phyloP scores from a whole-genome alignment of 176 grass and related monocot species.

The Oryza longistaminata region DNA sequence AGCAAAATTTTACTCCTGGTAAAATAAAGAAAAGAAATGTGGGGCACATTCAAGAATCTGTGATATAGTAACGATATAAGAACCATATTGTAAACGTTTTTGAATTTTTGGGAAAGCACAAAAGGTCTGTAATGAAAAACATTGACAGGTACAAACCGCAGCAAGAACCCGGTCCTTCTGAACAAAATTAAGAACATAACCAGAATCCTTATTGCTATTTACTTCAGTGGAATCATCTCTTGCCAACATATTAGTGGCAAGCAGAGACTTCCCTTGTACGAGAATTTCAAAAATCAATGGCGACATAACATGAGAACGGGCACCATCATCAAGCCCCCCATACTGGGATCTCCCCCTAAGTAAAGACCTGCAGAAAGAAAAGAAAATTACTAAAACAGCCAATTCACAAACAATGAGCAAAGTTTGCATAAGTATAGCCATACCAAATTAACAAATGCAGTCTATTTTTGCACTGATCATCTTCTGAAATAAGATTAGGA shows the following conservation, averaged over 20 bases:
- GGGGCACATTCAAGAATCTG: neutral
- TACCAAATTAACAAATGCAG: conserved; percentile 96
- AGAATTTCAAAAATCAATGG: conserved; percentile 94
- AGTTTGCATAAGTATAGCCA: neutral
- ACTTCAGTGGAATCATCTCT: conserved; percentile 64
- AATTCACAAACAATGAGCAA: conserved; percentile 11
- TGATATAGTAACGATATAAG: neutral
- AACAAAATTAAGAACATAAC: conserved; percentile 85
- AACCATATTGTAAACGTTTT: conserved; percentile 16
- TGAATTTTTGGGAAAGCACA: conserved; percentile 31
- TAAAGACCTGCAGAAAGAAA: conserved; percentile 75
- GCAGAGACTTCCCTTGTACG: conserved; percentile 81
- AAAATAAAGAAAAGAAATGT: conserved; percentile 10
- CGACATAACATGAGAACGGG: conserved; percentile 79
- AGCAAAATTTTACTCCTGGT: neutral
- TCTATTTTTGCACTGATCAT: conserved; percentile 84
- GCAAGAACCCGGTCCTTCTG: conserved; percentile 88
- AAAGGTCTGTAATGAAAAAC: conserved; percentile 27
- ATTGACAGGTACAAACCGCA: conserved; percentile 52
- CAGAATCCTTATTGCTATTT: conserved; percentile 77
- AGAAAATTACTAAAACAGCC: conserved; percentile 33
- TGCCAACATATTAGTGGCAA: conserved; percentile 71
- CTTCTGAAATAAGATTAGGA: conserved; percentile 77
- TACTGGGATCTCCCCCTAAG: conserved; percentile 71
- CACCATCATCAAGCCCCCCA: conserved; percentile 81